Evolutionary conservation across 2,329 filamentous ascomycete genomes (phyloP).

Genomic region (Fusarium veterinarium): DNA sequence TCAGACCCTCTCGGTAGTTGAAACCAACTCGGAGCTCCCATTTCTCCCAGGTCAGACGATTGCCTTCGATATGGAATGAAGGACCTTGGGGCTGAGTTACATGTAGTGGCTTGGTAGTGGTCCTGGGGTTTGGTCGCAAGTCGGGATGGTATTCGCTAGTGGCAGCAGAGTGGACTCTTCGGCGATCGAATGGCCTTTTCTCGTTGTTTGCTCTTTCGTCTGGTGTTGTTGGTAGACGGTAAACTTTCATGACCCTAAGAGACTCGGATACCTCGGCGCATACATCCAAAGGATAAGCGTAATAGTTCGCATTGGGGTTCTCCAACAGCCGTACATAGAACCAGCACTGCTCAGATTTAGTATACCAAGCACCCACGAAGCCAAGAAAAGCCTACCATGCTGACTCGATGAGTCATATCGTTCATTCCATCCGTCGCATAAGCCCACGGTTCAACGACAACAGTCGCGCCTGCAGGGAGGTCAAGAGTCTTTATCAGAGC

Average conservation of each 20-base stretch:
- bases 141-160: slow-evolving; percentile 58
- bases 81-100: slow-evolving; percentile 49
- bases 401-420: slow-evolving; percentile 59
- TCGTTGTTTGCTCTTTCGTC: slow-evolving; percentile 49
- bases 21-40: slow-evolving; percentile 76
- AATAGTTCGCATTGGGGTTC: slow-evolving; percentile 63
- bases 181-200: slow-evolving; percentile 53
- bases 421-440: slow-evolving; percentile 66
- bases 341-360: slow-evolving; percentile 34
- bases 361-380: fast-evolving
- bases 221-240: slow-evolving; percentile 53
- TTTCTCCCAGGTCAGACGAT: slow-evolving; percentile 66
- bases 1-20: slow-evolving; percentile 75
- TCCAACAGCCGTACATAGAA: slow-evolving; percentile 49
- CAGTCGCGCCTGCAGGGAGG: slow-evolving; percentile 57
- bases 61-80: slow-evolving; percentile 56
- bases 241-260: slow-evolving; percentile 59
- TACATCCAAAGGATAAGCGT: slow-evolving; percentile 65
- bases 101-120: slow-evolving; percentile 47
- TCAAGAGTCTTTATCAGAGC: slow-evolving; percentile 55
- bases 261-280: slow-evolving; percentile 61
- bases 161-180: slow-evolving; percentile 52
- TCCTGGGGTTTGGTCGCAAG: slow-evolving; percentile 38
- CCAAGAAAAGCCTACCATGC: slow-evolving; percentile 54
- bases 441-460: slow-evolving; percentile 66